A percentile compares a stretch with the other conserved stretches of the same genome.
Conservation (phyloP, 1,139 yeast genomes). For the Saccharomyces uvarum region DNA sequence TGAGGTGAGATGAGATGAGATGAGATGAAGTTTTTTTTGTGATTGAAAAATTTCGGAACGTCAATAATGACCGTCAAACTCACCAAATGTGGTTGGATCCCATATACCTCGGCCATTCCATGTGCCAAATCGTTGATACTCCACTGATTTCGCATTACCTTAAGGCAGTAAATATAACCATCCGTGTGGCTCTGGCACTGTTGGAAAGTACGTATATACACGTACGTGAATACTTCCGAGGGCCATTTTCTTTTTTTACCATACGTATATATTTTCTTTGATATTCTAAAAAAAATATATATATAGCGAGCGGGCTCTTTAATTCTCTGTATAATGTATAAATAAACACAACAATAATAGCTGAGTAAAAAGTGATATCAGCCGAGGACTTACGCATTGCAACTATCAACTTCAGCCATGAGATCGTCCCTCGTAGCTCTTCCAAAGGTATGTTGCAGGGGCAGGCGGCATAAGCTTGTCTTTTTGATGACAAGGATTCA, state of each 20-base stretch:
- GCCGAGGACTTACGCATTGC: neutral
- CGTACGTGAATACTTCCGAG: neutral
- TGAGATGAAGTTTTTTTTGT: conserved; percentile 20
- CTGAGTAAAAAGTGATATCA: neutral
- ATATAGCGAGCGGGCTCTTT: neutral
- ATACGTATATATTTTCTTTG: neutral
- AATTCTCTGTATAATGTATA: neutral
- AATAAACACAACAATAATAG: neutral
- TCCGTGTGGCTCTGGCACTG: neutral
- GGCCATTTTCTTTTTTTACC: neutral
- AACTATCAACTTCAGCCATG: neutral
- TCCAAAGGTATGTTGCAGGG: conserved; percentile 13
- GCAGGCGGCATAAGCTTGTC: neutral
- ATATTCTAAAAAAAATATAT: neutral
- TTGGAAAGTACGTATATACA: neutral
- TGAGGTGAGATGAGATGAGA: conserved; percentile 7
- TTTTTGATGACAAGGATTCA: neutral
- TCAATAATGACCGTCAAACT: neutral
- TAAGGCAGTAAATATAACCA: neutral
- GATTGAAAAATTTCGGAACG: neutral
- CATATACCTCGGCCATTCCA: neutral
- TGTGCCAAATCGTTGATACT: neutral
- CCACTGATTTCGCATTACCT: neutral
- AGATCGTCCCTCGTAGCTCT: conserved; percentile 7
- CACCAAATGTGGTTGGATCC: neutral